These are phyloP conservation scores for Pythium diclinum DNA, from an alignment of 352 stramenopile species.

Conservation along the genomic window DNA sequence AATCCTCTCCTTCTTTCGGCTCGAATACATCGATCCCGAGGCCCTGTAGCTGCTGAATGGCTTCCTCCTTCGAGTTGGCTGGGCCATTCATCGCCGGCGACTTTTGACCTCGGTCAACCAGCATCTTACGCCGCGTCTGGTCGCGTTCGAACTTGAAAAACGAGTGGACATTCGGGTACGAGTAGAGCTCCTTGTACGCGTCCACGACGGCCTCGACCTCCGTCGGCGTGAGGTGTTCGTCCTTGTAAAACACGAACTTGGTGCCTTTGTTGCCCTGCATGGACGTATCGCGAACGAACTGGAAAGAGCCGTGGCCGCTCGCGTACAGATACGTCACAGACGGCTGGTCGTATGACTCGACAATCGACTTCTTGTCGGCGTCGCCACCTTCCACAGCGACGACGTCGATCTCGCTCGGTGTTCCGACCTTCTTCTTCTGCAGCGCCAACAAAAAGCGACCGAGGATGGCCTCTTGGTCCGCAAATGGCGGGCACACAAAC, in stretches of 20 bases:
- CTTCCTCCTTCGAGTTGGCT: constrained; percentile 59
- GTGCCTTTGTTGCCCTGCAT: constrained; percentile 36
- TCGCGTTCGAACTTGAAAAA: constrained; percentile 72
- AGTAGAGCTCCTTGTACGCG: constrained; percentile 86
- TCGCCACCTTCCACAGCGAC: constrained; percentile 38
- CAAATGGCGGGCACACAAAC: constrained; percentile 74
- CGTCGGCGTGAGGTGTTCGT: constrained; percentile 62
- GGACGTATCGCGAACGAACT: constrained; percentile 63
- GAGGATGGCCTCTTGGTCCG: constrained; percentile 70
- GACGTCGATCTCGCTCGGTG: constrained; percentile 54
- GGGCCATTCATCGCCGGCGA: constrained; percentile 14
- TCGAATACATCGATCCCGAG: constrained; percentile 85
- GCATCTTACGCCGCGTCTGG: constrained; percentile 53
- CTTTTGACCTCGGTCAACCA: constrained; percentile 28
- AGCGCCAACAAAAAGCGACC: constrained; percentile 63
- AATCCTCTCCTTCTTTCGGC: constrained; percentile 46
- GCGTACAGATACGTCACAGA: constrained; percentile 72
- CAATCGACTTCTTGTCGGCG: constrained; percentile 46
- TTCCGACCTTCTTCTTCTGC: constrained; percentile 31
- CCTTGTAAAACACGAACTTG: constrained; percentile 85
- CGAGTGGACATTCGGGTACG: constrained; percentile 68
- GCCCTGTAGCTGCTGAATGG: constrained; percentile 73
- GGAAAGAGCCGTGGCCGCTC: constrained; percentile 75
- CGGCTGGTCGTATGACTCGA: constrained; percentile 67
- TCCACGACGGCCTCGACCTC: constrained; percentile 77